Evolutionary conservation across 139 green algal species (phyloP).

Genomic region (Chlorella sp.): DNA sequence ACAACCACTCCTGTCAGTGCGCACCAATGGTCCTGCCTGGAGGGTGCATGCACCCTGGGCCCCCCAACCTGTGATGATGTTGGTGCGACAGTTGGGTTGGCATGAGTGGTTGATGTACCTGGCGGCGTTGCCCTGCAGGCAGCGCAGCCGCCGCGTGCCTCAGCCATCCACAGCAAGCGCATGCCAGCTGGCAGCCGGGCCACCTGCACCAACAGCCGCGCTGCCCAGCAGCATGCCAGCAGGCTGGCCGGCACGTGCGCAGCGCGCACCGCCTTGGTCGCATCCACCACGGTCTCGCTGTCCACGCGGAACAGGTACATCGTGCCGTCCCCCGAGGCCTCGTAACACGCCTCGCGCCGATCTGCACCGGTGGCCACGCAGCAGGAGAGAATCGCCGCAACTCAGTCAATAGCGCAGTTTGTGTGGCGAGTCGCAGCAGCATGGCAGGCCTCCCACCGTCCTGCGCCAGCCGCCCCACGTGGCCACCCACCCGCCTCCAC

Average conservation of each 20-base stretch:
- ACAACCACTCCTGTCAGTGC: not conserved
- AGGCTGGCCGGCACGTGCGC: not conserved
- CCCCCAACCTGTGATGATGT: constrained; percentile 10
- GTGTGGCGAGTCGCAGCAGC: too few species aligned
- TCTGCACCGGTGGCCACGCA: constrained; percentile 33
- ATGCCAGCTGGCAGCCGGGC: too few species aligned
- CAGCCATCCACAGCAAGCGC: not conserved
- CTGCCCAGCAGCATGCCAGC: not conserved
- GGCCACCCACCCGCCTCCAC: constrained; percentile 50
- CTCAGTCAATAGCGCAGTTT: too few species aligned
- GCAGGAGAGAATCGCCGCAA: too few species aligned
- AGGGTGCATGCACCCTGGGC: not conserved
- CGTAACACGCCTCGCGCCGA: constrained; percentile 71
- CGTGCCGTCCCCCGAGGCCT: constrained; percentile 47
- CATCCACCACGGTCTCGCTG: constrained; percentile 60
- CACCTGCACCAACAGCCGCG: not conserved
- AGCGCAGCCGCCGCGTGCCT: not conserved
- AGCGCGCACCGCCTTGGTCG: constrained; percentile 56
- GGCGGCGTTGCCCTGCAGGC: constrained; percentile 55
- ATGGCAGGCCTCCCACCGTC: too few species aligned
- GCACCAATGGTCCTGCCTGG: not conserved
- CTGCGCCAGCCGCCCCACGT: too few species aligned
- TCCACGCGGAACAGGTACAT: constrained; percentile 77
- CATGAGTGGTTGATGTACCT: constrained; percentile 95
- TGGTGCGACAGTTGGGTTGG: constrained; percentile 88